Percentiles rank a stretch among this genome's conserved stretches.
Evolutionary conservation across 208 protist genomes (phyloP).

Genomic region (Trypanosoma cruzi): DNA sequence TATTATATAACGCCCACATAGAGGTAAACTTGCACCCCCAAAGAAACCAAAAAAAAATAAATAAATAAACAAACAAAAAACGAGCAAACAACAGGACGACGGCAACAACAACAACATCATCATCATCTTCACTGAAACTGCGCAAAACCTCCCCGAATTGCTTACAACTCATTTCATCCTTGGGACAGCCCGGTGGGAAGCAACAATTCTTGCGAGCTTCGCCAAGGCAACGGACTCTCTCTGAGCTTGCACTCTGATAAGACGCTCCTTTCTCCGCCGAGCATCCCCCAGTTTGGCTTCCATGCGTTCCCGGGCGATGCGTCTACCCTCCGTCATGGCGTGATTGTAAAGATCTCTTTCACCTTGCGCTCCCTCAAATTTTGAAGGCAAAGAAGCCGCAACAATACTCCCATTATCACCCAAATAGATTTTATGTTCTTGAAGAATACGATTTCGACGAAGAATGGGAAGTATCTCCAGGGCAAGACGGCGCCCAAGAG

Average conservation of each 20-base stretch:
- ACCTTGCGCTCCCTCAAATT: constrained; percentile 24
- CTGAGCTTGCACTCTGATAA: constrained; percentile 49
- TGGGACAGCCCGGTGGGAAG: constrained; percentile 27
- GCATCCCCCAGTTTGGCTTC: constrained; percentile 34
- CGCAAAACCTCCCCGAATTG: neutral
- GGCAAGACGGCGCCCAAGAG: constrained; percentile 52
- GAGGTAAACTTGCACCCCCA: no score
- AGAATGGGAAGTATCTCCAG: constrained; percentile 63
- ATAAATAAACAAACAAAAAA: constrained; percentile 12
- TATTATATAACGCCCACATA: no score
- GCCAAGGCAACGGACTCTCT: constrained; percentile 68
- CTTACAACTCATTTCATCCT: neutral
- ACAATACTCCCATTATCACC: constrained; percentile 36
- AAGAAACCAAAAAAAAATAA: no score
- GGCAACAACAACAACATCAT: no score
- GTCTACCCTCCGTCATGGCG: constrained; percentile 52
- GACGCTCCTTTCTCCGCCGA: constrained; percentile 41
- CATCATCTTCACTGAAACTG: neutral
- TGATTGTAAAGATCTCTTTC: constrained; percentile 44
- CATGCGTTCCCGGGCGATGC: constrained; percentile 54
- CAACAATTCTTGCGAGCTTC: constrained; percentile 79
- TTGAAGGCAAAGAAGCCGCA: constrained; percentile 2
- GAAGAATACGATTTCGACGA: constrained; percentile 50
- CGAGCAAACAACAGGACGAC: constrained; percentile 9
- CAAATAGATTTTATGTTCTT: constrained; percentile 37